Evolutionary conservation across 768 basidiomycete genomes (phyloP).

Genomic region (Daedaleopsis sinensis): DNA sequence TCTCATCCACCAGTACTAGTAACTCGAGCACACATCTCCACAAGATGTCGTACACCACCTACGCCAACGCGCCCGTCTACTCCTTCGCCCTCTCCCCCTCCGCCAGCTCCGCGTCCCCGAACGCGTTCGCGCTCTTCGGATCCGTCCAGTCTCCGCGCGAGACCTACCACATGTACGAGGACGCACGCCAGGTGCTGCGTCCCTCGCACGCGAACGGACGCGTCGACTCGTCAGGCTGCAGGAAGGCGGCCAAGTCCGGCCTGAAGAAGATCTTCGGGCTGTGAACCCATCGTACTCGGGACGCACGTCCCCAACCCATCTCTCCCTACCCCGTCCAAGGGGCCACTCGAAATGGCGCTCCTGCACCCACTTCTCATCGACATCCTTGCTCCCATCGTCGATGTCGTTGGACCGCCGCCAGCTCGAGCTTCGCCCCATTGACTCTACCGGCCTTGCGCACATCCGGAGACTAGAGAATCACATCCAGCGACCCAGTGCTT

Average conservation of each 20-base stretch:
- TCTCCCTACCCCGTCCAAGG: no score
- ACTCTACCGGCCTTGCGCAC: no score
- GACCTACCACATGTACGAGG: slow-evolving; percentile 23
- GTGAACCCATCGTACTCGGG: neutral
- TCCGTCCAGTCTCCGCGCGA: slow-evolving; percentile 25
- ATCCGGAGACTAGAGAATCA: no score
- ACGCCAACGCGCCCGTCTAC: neutral
- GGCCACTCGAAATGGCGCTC: no score
- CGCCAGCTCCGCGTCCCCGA: slow-evolving; percentile 18
- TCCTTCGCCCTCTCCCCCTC: slow-evolving; percentile 11
- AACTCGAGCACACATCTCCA: neutral
- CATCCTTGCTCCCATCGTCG: no score
- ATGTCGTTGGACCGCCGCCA: no score
- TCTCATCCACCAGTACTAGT: no score
- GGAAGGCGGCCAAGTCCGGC: slow-evolving; percentile 18
- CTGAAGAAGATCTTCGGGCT: slow-evolving; percentile 27
- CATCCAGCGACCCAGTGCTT: no score
- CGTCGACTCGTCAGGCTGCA: neutral
- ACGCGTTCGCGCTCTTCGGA: slow-evolving; percentile 23
- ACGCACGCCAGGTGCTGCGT: slow-evolving; percentile 24
- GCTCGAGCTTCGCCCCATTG: no score
- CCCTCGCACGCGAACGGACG: slow-evolving; percentile 21
- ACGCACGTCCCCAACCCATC: no score
- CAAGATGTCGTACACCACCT: neutral
- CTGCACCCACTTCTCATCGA: no score